These are phyloP conservation scores for Catunica adiposa DNA, from an alignment of 2,329 filamentous ascomycete genomes.

Conservation along the genomic window DNA sequence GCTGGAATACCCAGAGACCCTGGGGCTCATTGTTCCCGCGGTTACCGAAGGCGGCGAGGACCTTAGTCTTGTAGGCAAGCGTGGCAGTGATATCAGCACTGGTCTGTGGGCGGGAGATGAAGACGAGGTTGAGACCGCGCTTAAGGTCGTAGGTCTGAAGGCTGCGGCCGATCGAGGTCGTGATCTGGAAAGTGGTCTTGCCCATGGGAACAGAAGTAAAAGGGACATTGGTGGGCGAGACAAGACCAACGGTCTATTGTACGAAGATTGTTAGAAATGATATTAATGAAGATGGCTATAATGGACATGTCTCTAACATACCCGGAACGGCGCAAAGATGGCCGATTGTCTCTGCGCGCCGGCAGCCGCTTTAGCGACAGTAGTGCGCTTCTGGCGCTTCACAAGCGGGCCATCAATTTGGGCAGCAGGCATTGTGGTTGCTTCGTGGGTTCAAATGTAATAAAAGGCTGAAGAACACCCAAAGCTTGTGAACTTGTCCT, in stretches of 20 bases:
- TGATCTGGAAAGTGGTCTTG: constrained; percentile 93
- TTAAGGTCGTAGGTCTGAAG: constrained; percentile 93
- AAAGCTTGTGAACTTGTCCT: background rate
- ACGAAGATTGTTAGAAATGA: background rate
- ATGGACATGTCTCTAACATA: constrained; percentile 30
- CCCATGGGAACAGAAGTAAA: constrained; percentile 81
- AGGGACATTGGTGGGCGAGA: constrained; percentile 77
- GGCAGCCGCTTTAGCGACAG: constrained; percentile 24
- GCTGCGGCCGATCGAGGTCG: constrained; percentile 76
- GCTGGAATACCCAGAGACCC: constrained; percentile 81
- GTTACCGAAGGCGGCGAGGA: constrained; percentile 82
- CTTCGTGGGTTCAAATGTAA: background rate
- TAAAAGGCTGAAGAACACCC: background rate
- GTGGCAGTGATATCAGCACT: constrained; percentile 75
- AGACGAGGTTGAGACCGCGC: constrained; percentile 77
- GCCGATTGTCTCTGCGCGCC: constrained; percentile 41
- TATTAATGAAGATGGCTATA: background rate
- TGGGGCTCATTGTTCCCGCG: constrained; percentile 32
- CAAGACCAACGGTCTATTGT: constrained; percentile 68
- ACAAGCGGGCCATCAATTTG: constrained; percentile 44
- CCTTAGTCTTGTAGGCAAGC: constrained; percentile 67
- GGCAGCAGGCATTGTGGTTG: constrained; percentile 36
- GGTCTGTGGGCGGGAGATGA: constrained; percentile 81
- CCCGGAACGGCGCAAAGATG: constrained; percentile 87
- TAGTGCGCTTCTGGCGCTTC: constrained; percentile 58